Conservation (phyloP, 2,329 filamentous ascomycete genomes). For the Microdochium bolleyi region DNA sequence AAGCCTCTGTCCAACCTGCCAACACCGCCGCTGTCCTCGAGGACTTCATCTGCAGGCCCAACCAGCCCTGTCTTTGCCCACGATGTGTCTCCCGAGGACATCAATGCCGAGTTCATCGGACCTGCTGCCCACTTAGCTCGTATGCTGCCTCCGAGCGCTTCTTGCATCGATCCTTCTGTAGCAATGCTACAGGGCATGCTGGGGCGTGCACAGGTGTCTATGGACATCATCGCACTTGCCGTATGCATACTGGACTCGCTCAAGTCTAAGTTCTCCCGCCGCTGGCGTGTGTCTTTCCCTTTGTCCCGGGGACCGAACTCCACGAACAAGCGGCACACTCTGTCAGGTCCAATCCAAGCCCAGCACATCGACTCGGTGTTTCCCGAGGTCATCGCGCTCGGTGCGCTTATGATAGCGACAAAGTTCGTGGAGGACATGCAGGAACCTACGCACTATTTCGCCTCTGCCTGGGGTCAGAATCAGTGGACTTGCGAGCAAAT, state of each 20-base stretch:
- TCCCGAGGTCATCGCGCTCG: constrained; percentile 56
- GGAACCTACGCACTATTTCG: constrained; percentile 44
- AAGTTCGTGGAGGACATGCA: constrained; percentile 58
- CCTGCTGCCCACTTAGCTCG: constrained; percentile 60
- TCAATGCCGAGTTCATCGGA: constrained; percentile 37
- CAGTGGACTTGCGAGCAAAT: constrained; percentile 55
- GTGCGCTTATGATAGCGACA: constrained; percentile 53
- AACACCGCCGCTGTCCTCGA: constrained; percentile 53
- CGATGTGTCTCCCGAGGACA: constrained; percentile 32
- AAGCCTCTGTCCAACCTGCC: constrained; percentile 60
- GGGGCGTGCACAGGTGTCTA: constrained; percentile 45
- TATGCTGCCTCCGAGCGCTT: constrained; percentile 56
- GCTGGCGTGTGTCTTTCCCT: constrained; percentile 54
- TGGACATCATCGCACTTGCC: constrained; percentile 55
- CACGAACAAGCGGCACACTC: constrained; percentile 31
- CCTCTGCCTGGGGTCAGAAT: constrained; percentile 41
- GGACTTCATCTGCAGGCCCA: constrained; percentile 29
- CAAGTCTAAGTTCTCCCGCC: constrained; percentile 52
- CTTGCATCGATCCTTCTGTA: constrained; percentile 49
- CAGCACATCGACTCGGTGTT: constrained; percentile 52
- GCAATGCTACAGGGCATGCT: constrained; percentile 53
- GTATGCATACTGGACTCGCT: constrained; percentile 61
- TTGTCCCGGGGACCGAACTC: constrained; percentile 19
- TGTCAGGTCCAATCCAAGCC: constrained; percentile 22
- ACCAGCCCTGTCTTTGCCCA: constrained; percentile 31